A percentile compares a stretch with the other conserved stretches of the same genome.
Evolutionary conservation across 768 basidiomycete species (phyloP).

Genomic region (Clitopilus hobsonii): DNA sequence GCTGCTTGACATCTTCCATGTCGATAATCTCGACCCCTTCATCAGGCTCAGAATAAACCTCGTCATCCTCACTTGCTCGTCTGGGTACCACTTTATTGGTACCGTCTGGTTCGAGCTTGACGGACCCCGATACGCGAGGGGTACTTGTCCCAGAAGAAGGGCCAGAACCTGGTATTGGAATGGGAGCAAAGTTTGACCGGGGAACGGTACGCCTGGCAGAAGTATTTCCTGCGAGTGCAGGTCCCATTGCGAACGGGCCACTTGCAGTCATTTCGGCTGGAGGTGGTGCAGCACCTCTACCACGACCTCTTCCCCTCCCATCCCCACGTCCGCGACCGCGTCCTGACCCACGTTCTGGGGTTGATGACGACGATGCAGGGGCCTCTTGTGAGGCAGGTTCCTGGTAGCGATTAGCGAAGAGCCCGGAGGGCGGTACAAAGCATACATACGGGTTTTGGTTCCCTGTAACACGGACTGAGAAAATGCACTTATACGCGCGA

Average conservation of each 20-base stretch:
- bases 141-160: constrained; percentile 44
- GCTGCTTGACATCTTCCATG: constrained; percentile 67
- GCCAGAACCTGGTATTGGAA: constrained; percentile 34
- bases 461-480: constrained; percentile 31
- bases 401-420: constrained; percentile 24
- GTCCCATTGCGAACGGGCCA: constrained; percentile 86
- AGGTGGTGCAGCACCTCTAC: constrained; percentile 46
- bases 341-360: constrained; percentile 42
- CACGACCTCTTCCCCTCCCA: constrained; percentile 49
- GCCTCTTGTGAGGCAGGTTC: constrained; percentile 34
- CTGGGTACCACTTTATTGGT: constrained; percentile 23
- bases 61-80: constrained; percentile 46
- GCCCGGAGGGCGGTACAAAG: neutral
- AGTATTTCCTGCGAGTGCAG: constrained; percentile 58
- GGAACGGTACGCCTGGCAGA: constrained; percentile 42
- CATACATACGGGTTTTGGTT: constrained; percentile 58
- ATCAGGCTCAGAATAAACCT: constrained; percentile 82
- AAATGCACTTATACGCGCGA: constrained; percentile 1
- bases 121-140: constrained; percentile 40
- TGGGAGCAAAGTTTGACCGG: constrained; percentile 53
- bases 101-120: constrained; percentile 36
- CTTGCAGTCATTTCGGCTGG: constrained; percentile 76
- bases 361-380: constrained; percentile 21
- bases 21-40: constrained; percentile 86
- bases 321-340: constrained; percentile 43